These are phyloP conservation scores for Pythium brassicae DNA, from an alignment of 352 stramenopile species.

Conservation along the genomic window DNA sequence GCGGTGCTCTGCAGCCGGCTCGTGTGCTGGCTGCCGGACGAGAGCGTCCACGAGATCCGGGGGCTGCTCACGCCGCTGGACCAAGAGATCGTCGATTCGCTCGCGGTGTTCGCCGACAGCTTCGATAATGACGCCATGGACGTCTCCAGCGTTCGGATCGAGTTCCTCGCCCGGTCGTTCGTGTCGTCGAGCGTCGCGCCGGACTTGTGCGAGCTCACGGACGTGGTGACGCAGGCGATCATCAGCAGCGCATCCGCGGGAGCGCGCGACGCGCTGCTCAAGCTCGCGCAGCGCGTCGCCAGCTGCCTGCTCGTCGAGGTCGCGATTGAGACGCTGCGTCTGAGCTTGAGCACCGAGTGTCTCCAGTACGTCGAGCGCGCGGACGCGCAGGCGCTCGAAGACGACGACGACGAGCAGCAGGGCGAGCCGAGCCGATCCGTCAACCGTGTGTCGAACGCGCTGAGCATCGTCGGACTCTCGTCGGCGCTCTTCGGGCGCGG, in stretches of 20 bases:
- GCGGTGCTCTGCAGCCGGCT: slow-evolving; percentile 34
- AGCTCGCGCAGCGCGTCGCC: slow-evolving; percentile 23
- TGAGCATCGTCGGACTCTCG: slow-evolving; percentile 13
- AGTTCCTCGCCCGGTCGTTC: slow-evolving; percentile 16
- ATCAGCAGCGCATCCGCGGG: slow-evolving; percentile 30
- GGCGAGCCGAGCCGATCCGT: not conserved
- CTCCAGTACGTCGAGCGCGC: slow-evolving; percentile 16
- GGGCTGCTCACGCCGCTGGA: slow-evolving; percentile 5
- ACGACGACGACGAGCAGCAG: slow-evolving; percentile 3
- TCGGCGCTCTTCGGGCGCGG: slow-evolving; percentile 3
- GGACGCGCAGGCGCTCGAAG: not conserved
- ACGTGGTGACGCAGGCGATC: slow-evolving; percentile 28
- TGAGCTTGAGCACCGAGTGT: slow-evolving; percentile 24
- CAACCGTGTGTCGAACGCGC: slow-evolving; percentile 13
- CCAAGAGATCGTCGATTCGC: not conserved
- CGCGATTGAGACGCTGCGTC: slow-evolving; percentile 15
- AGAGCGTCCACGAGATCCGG: slow-evolving; percentile 29
- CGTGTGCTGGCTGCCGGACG: slow-evolving; percentile 39
- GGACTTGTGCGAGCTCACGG: slow-evolving; percentile 17
- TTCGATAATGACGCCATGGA: not conserved
- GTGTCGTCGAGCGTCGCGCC: slow-evolving; percentile 9
- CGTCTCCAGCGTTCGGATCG: slow-evolving; percentile 10
- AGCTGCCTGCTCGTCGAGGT: slow-evolving; percentile 19
- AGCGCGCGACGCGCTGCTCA: slow-evolving; percentile 22
- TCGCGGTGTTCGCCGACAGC: slow-evolving; percentile 6